Percentiles rank a stretch among this genome's conserved stretches.
Conservation (phyloP, 2,329 filamentous ascomycete species). For the Xylariaceae sp. region DNA sequence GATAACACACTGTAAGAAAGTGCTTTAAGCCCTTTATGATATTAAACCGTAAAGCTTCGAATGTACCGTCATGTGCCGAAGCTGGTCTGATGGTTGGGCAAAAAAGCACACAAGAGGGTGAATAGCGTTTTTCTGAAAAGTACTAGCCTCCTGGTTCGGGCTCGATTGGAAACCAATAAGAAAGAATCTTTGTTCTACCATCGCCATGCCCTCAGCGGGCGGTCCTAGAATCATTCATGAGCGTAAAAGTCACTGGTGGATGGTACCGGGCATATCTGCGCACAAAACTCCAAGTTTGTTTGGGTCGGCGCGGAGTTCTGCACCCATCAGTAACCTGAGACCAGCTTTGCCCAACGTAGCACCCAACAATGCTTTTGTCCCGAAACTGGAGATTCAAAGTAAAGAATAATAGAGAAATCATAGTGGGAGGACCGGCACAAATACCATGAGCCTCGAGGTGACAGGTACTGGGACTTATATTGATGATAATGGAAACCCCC, state of each 20-base stretch:
- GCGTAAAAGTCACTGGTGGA: background rate
- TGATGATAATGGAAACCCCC: background rate
- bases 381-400: background rate
- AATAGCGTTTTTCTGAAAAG: too few species aligned
- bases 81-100: too few species aligned
- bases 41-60: too few species aligned
- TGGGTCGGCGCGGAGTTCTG: too few species aligned
- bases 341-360: too few species aligned
- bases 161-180: too few species aligned
- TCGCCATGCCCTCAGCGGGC: background rate
- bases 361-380: background rate
- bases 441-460: background rate
- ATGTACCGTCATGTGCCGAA: too few species aligned
- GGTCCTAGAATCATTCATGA: background rate
- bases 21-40: constrained; percentile 14
- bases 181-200: background rate
- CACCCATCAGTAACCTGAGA: too few species aligned
- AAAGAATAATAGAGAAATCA: too few species aligned
- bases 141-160: too few species aligned
- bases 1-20: too few species aligned
- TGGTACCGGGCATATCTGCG: constrained; percentile 1
- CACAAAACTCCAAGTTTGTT: background rate
- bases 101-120: too few species aligned
- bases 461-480: background rate
- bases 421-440: background rate